Evolutionary conservation across 495 filamentous ascomycete genomes (phyloP), one percentile per base, ranked within the genome.

Genomic region (Emericellopsis terricola): DNA sequence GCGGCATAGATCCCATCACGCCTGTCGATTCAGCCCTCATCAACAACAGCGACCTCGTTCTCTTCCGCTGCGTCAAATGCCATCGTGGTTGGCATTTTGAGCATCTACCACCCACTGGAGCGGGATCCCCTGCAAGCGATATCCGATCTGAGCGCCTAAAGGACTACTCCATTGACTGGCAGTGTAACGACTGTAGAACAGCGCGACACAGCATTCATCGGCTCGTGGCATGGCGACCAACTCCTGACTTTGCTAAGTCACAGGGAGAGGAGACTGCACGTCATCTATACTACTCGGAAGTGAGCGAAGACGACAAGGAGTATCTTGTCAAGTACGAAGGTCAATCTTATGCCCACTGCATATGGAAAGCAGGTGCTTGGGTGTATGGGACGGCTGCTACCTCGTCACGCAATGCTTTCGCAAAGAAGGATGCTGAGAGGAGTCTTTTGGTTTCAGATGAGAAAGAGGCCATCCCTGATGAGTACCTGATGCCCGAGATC

Each of bases 281-380:
- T n/a, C 23, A 26, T 26, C 34, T 65, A 19, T 51, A 46, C 7
- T 46, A 65, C 3, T 55, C 62, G 9, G 63, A 82, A 20, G 60
- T 67, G 16, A 50, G 65, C 13, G 62, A 70, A 13, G 72, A 80
- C 26, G 59, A 81, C 3, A 78, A 85, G 28, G 83, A 94, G 44
- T 96, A 96, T 42, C 66, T 99, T 1, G 59, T 96, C 44, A 94
- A 89, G 51, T 96, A 84, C 77, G 69, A 78, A 23, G 47, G 59
- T 0, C 65, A 70, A 33, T 92, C 86, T 0, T 87, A 94, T 40
- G 77, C 72, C 42, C 76, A 76, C 34, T 76, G 73, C 15, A 59
- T 52, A 2, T 99, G 91, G 91, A 72, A 81, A 65, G 73, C 80
- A 13, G 91, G 89, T 6, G 65, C 73, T 16, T 99, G 91, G 91